Conservation (phyloP, 2,329 filamentous ascomycete species). For the Elsinoe arachidis region DNA sequence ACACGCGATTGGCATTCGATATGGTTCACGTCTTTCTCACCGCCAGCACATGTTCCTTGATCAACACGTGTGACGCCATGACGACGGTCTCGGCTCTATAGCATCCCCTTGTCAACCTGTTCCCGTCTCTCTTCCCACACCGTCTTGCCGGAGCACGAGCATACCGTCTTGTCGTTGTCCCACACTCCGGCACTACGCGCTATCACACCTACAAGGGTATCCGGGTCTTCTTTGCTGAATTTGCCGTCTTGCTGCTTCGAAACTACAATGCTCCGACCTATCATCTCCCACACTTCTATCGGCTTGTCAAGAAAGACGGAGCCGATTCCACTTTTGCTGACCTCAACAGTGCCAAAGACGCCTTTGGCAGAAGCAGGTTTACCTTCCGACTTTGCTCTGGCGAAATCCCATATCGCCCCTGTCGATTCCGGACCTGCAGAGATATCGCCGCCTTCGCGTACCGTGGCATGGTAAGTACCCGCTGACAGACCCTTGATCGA, state of each 20-base stretch:
- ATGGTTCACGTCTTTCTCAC: neutral
- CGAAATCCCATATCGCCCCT: constrained; percentile 67
- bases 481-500: constrained; percentile 73
- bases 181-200: constrained; percentile 94
- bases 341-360: constrained; percentile 64
- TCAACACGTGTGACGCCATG: neutral
- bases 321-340: constrained; percentile 67
- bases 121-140: constrained; percentile 95
- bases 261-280: constrained; percentile 85
- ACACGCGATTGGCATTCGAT: neutral
- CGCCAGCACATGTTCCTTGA: neutral
- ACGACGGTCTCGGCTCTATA: constrained; percentile 43
- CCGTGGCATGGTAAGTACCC: constrained; percentile 73
- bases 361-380: constrained; percentile 48
- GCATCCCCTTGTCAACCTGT: constrained; percentile 82
- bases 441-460: constrained; percentile 81
- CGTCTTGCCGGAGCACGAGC: constrained; percentile 95
- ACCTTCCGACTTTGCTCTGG: constrained; percentile 36
- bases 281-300: constrained; percentile 91
- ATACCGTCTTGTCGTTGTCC: constrained; percentile 98
- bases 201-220: constrained; percentile 87
- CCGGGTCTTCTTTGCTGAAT: constrained; percentile 62
- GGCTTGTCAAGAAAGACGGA: constrained; percentile 71
- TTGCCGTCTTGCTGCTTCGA: constrained; percentile 56
- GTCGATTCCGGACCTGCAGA: constrained; percentile 73